phyloP scores from a whole-genome alignment of 345 rosid genomes.

The Microthlaspi erraticum region DNA sequence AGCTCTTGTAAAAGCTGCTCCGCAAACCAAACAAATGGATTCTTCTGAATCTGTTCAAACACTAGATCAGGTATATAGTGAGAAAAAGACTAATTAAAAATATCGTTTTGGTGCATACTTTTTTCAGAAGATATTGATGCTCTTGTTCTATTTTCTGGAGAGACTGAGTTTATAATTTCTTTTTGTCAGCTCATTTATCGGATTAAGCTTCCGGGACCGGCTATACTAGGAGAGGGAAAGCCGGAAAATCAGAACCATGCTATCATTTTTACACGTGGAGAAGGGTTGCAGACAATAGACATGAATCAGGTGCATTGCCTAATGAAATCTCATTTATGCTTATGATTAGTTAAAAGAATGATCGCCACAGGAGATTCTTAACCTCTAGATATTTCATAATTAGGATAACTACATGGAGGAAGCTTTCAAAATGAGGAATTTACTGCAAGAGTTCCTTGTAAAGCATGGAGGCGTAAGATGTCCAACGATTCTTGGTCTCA shows the following conservation, averaged over 20 bases:
- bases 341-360: constrained; percentile 11
- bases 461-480: constrained; percentile 74
- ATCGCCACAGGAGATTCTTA: constrained; percentile 8
- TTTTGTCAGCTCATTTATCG: constrained; percentile 56
- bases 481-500: constrained; percentile 76
- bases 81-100: constrained; percentile 8
- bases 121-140: constrained; percentile 7
- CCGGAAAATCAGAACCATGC: constrained; percentile 77
- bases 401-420: constrained; percentile 91
- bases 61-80: constrained; percentile 63
- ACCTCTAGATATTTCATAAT: constrained; percentile 11
- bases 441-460: constrained; percentile 74
- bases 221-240: constrained; percentile 65
- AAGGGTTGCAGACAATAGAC: constrained; percentile 67
- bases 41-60: constrained; percentile 71
- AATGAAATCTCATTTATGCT: constrained; percentile 1
- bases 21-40: constrained; percentile 64
- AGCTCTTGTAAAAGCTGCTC: constrained; percentile 73
- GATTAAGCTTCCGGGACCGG: constrained; percentile 67
- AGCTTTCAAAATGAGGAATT: constrained; percentile 84
- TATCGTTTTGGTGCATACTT: background rate
- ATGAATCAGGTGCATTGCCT: constrained; percentile 58
- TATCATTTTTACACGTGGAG: constrained; percentile 68
- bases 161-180: constrained; percentile 29
- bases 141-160: constrained; percentile 10